A percentile compares a stretch with the other conserved stretches of the same genome.
Evolutionary conservation across 2,329 filamentous ascomycete species (phyloP).

Genomic region (Aspergillus tubingensis): DNA sequence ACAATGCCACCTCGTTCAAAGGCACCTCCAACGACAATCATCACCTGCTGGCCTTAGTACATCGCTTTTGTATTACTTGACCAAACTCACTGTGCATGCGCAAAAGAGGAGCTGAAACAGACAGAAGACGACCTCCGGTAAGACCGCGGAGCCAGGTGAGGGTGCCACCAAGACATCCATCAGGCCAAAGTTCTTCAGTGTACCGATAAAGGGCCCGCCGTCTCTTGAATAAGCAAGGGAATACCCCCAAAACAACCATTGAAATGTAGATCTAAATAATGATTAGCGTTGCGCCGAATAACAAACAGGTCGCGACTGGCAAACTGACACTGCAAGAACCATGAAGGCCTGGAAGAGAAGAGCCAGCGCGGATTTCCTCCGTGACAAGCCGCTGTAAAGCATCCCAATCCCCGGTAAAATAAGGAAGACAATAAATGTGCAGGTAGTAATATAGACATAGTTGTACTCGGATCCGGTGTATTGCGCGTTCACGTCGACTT

Average conservation of each 20-base stretch:
- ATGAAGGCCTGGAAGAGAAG: constrained; percentile 65
- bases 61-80: neutral
- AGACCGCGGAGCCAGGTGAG: constrained; percentile 56
- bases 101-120: constrained; percentile 68
- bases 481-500: constrained; percentile 59
- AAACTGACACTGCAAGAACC: constrained; percentile 55
- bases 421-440: constrained; percentile 63
- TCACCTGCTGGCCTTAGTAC: constrained; percentile 51
- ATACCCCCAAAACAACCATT: constrained; percentile 68
- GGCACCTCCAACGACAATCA: constrained; percentile 66
- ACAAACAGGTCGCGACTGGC: neutral
- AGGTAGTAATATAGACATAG: constrained; percentile 60
- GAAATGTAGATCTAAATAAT: constrained; percentile 42
- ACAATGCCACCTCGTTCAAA: constrained; percentile 66
- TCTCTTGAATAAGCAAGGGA: constrained; percentile 63
- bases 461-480: constrained; percentile 62
- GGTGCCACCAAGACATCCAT: constrained; percentile 63
- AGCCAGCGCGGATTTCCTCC: constrained; percentile 63
- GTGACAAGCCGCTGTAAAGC: constrained; percentile 64
- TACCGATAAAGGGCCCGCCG: constrained; percentile 64
- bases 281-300: neutral
- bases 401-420: constrained; percentile 69
- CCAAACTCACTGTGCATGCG: constrained; percentile 37
- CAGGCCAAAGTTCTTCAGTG: constrained; percentile 63
- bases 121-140: constrained; percentile 68